Base-by-base conservation (phyloP, 176 grass and related monocot genomes). In the Saccharum spontaneum region DNA sequence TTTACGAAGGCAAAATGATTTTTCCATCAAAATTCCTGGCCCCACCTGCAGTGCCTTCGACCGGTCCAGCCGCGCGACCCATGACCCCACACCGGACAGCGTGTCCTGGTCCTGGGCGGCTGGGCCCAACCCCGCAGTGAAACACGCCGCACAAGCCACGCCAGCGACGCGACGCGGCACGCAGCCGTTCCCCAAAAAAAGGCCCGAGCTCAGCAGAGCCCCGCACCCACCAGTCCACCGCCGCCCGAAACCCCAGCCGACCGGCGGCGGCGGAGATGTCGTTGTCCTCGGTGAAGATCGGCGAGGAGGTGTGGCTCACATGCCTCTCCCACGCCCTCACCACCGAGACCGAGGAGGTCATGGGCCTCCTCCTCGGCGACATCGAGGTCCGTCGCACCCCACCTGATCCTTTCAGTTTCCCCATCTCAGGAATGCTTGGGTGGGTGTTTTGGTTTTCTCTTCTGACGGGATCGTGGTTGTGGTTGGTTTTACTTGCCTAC, bases 271-370 rank as follows among this genome's bases (percentile, higher is more conserved):
- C 38, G 79, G 76, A 78, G 88, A 98, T 98, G 97, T 93, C 97
- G 77, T 91, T 98, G 20, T 84, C 83, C 39, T 79, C 84, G 89
- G 95, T 93, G 52, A 90, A 82, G 85, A 93, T 98, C 79, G 82
- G 90, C 30, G 95, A 98, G 91, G 97, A 96, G 91, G 93, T 99
- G 60, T 99, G 93, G 97, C 76, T 99, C 77, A 96, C 97, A 20
- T 96, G 97, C 82, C 93, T 99, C 79, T 89, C 91, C 70, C 97
- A 99, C 79, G 94, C 93, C 36, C 93, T 96, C 68, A 94, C 91
- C 79, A 96, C 93, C 41, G 97, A 99, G 90, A 92, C 87, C 10
- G 97, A 99, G 90, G 97, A 99, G 93, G 82, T 99, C 88, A 94
- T 99, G 93, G 97, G 97, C 69, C 87, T 99, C 48, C 97, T 99